Evolutionary conservation across 352 stramenopile genomes (phyloP).

Genomic region (Thalassiosira allenii): DNA sequence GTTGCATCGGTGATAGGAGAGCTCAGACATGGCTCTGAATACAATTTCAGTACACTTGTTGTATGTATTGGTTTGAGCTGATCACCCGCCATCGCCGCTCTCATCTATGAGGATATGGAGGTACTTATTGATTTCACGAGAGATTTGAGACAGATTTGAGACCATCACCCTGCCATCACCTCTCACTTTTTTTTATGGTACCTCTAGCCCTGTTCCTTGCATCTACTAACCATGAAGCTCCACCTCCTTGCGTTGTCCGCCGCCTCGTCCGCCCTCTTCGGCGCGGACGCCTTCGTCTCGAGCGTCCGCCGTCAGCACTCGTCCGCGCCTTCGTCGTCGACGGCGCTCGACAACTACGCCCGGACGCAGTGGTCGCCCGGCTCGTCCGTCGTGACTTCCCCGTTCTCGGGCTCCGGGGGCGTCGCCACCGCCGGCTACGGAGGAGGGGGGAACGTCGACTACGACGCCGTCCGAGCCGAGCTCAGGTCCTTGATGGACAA

Average conservation of each 20-base stretch:
- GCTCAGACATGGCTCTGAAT: no score
- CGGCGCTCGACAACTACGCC: slow-evolving; percentile 5
- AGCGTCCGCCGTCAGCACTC: not conserved
- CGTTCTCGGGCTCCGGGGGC: not conserved
- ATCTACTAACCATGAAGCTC: slow-evolving; percentile 29
- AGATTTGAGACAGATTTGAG: no score
- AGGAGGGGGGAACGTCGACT: slow-evolving; percentile 6
- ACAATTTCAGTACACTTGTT: no score
- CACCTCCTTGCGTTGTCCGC: not conserved
- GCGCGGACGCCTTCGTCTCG: slow-evolving; percentile 3
- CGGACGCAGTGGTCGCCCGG: not conserved
- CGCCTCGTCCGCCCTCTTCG: not conserved
- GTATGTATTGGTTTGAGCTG: no score
- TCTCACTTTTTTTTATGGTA: no score
- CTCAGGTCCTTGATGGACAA: slow-evolving; percentile 54
- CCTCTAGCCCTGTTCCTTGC: no score
- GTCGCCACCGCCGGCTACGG: not conserved
- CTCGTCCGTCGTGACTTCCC: not conserved
- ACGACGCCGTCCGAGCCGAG: slow-evolving; percentile 46
- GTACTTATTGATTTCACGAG: no score
- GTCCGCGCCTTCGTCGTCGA: not conserved
- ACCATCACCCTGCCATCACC: no score
- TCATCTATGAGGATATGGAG: no score
- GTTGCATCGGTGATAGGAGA: no score
- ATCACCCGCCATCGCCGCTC: no score